These are phyloP conservation scores for Salix udensis DNA, from an alignment of 345 rosid genomes.

Conservation along the genomic window DNA sequence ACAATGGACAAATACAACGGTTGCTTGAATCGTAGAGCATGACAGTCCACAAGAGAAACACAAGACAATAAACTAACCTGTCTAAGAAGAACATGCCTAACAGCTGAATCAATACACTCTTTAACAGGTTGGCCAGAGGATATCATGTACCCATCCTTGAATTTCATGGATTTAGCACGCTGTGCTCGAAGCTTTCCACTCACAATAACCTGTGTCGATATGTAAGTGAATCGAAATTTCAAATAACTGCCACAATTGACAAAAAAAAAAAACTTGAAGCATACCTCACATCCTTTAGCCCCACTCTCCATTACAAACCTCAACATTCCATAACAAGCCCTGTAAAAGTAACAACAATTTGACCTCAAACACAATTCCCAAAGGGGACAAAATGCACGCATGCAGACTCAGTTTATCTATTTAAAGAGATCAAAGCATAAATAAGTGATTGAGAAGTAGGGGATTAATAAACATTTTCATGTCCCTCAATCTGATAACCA, in stretches of 20 bases:
- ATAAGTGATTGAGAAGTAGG: not conserved
- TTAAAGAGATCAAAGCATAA: not conserved
- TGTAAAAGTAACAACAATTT: constrained; percentile 5
- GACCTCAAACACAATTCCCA: not conserved
- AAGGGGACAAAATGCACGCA: too few relatives aligned
- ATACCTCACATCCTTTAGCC: constrained; percentile 74
- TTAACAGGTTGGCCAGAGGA: constrained; percentile 92
- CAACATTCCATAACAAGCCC: constrained; percentile 91
- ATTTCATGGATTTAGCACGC: constrained; percentile 93
- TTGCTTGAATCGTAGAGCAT: not conserved
- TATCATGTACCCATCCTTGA: constrained; percentile 91
- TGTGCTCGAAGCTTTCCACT: constrained; percentile 89
- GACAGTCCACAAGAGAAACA: not conserved
- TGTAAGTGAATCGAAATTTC: not conserved
- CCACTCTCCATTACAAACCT: constrained; percentile 79
- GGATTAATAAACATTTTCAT: not conserved
- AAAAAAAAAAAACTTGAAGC: constrained; percentile 8
- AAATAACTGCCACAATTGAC: not conserved
- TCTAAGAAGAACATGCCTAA: constrained; percentile 80
- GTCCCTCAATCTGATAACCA: not conserved
- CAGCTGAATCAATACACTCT: constrained; percentile 87
- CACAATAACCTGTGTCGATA: constrained; percentile 59
- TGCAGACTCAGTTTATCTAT: not conserved
- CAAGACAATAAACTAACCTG: constrained; percentile 43
- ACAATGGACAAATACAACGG: not conserved